phyloP scores from a whole-genome alignment of 306 rosid genomes.

The Lotus japonicus region DNA sequence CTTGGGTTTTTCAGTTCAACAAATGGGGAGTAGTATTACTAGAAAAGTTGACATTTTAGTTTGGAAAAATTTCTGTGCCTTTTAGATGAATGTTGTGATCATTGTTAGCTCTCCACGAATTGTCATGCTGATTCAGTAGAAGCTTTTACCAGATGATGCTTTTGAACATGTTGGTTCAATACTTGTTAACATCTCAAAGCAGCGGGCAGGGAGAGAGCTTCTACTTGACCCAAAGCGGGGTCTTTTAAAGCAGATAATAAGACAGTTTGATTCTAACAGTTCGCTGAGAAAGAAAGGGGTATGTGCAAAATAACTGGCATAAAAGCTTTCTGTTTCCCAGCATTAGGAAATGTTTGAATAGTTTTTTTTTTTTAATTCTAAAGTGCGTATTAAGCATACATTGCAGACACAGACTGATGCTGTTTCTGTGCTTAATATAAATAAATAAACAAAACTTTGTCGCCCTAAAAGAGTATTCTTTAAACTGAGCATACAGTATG shows the following conservation, averaged over 20 bases:
- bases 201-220: conserved; percentile 78
- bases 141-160: conserved; percentile 59
- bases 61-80: not conserved
- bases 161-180: conserved; percentile 93
- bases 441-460: not conserved
- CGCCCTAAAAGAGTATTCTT: not conserved
- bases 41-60: not conserved
- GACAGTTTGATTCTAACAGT: conserved; percentile 82
- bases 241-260: conserved; percentile 76
- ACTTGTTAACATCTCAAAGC: conserved; percentile 84
- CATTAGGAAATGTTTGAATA: not conserved
- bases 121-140: conserved; percentile 11
- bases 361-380: conserved; percentile 2
- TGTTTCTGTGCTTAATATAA: not conserved
- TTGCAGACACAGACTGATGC: not conserved
- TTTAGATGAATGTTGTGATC: not conserved
- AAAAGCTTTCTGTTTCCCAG: not conserved
- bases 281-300: conserved; percentile 92
- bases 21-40: not conserved
- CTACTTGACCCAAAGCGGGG: conserved; percentile 78
- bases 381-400: not conserved
- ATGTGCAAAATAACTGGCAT: conserved; percentile 28
- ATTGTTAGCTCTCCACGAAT: not conserved
- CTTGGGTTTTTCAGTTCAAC: not conserved
- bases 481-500: not conserved